A percentile compares a stretch with the other conserved stretches of the same genome.
Conservation (phyloP, 2,329 filamentous ascomycete species). For the Eutypa lata region DNA sequence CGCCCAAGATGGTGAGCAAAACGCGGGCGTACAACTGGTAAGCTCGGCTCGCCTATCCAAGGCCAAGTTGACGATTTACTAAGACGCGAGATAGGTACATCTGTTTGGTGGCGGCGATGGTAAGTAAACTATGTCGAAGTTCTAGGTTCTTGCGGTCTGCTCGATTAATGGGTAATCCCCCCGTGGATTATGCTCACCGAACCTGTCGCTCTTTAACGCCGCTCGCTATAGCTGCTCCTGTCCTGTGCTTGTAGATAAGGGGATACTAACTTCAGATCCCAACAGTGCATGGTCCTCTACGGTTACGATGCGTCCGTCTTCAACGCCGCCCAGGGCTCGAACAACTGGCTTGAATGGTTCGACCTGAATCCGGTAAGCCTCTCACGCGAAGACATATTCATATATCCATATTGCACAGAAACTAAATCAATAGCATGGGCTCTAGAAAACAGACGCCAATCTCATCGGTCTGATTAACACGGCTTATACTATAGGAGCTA, state of each 20-base stretch:
- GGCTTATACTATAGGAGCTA: slow-evolving; percentile 67
- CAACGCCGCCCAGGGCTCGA: slow-evolving; percentile 67
- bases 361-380: slow-evolving; percentile 39
- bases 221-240: too few species aligned
- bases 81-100: slow-evolving; percentile 51
- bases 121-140: neutral
- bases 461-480: slow-evolving; percentile 58
- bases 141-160: neutral
- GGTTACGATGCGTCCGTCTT: slow-evolving; percentile 73
- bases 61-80: slow-evolving; percentile 4
- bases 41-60: neutral
- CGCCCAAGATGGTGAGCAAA: neutral
- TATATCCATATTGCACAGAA: neutral
- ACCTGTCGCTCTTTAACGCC: too few species aligned
- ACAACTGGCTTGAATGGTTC: slow-evolving; percentile 65
- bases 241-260: too few species aligned
- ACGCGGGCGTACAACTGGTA: neutral
- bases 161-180: too few species aligned
- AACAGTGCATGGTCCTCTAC: slow-evolving; percentile 66
- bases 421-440: too few species aligned
- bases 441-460: slow-evolving; percentile 38
- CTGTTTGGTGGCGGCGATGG: slow-evolving; percentile 63
- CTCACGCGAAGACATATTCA: neutral
- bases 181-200: too few species aligned
- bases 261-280: neutral